These are phyloP conservation scores for Rhododendron simsii DNA, from an alignment of 148 eudicot genomes.

Conservation along the genomic window DNA sequence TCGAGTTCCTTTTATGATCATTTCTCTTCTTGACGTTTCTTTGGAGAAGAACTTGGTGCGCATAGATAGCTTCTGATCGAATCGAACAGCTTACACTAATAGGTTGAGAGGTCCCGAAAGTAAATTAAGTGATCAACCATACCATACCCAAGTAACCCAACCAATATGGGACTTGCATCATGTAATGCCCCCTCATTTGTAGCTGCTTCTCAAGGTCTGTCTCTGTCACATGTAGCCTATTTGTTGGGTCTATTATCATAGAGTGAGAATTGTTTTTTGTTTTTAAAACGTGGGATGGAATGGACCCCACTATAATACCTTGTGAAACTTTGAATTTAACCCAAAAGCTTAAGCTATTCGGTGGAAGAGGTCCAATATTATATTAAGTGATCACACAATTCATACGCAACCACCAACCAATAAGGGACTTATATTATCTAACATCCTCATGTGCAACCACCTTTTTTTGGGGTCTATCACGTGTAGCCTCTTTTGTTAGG, in stretches of 20 bases:
- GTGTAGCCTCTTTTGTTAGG: too few relatives aligned
- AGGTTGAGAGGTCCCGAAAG: background rate
- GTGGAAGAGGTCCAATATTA: background rate
- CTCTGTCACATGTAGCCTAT: background rate
- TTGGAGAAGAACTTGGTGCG: background rate
- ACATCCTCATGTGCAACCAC: too few relatives aligned
- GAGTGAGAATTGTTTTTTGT: background rate
- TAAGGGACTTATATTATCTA: too few relatives aligned
- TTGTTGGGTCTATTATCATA: background rate
- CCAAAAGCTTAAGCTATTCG: background rate
- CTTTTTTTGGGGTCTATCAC: too few relatives aligned
- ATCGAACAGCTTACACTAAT: background rate
- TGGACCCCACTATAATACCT: background rate
- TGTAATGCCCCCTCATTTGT: background rate
- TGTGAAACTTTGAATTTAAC: too few relatives aligned
- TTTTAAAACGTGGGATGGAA: background rate
- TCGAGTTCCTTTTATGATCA: background rate
- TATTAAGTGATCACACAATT: too few relatives aligned
- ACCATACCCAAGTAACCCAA: background rate
- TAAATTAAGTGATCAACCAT: background rate
- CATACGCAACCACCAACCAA: too few relatives aligned
- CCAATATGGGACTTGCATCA: background rate
- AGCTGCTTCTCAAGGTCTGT: background rate
- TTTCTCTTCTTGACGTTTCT: background rate
- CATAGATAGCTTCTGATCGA: background rate